Conservation (phyloP, 1,284 basidiomycete species). For the Malassezia caprae region DNA sequence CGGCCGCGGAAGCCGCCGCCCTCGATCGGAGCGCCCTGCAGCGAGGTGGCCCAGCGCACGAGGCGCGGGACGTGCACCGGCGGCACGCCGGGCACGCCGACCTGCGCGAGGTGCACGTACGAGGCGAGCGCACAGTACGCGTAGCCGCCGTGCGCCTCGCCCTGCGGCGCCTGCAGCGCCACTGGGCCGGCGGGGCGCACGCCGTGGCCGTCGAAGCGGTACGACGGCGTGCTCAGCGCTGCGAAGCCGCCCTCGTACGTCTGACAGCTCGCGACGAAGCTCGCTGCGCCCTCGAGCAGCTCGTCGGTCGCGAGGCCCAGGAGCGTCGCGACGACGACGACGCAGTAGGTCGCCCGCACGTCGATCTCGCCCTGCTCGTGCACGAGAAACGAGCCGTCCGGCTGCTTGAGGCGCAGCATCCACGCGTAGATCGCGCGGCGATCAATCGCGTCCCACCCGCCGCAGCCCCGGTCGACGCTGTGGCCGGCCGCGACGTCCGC, state of each 20-base stretch:
- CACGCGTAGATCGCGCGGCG: conserved; percentile 65
- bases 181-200: conserved; percentile 14
- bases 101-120: conserved; percentile 66
- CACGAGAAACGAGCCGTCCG: conserved; percentile 88
- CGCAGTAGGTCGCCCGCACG: conserved; percentile 71
- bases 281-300: conserved; percentile 56
- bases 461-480: conserved; percentile 49
- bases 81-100: conserved; percentile 36
- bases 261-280: conserved; percentile 64
- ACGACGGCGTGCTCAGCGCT: conserved; percentile 64
- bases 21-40: conserved; percentile 76
- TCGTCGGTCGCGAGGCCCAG: conserved; percentile 78
- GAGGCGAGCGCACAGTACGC: conserved; percentile 82
- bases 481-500: conserved; percentile 51
- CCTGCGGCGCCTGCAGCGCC: conserved; percentile 55
- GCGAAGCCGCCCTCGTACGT: conserved; percentile 97
- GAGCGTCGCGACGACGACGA: conserved; percentile 61
- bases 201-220: conserved; percentile 21
- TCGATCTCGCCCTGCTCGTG: conserved; percentile 82
- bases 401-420: conserved; percentile 84
- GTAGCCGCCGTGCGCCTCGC: conserved; percentile 96
- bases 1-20: conserved; percentile 85
- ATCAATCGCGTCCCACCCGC: conserved; percentile 49
- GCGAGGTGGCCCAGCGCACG: conserved; percentile 70
- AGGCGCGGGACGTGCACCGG: conserved; percentile 59